Conservation (phyloP, 441 rosid genomes). For the Metrosideros polymorpha region DNA sequence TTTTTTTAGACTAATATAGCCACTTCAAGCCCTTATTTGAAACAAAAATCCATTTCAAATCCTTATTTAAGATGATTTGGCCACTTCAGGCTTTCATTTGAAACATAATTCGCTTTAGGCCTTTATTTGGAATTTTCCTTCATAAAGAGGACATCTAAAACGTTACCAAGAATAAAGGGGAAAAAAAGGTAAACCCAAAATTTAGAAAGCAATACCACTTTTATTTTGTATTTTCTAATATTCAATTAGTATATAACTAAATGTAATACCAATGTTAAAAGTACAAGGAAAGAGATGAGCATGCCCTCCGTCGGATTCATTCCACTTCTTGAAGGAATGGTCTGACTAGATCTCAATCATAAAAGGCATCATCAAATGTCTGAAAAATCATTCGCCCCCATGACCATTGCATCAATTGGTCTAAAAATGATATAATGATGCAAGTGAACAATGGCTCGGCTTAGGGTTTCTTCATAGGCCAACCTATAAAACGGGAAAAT, state of each 20-base stretch:
- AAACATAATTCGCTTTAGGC: too few species aligned
- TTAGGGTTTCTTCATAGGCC: neutral
- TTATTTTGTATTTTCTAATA: neutral
- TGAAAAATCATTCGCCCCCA: neutral
- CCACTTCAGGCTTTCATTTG: too few species aligned
- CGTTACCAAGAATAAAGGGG: neutral
- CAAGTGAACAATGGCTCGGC: neutral
- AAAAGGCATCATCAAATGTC: neutral
- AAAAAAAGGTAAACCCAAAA: neutral
- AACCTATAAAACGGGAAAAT: neutral
- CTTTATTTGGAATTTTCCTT: too few species aligned
- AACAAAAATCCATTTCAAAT: too few species aligned
- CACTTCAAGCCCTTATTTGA: too few species aligned
- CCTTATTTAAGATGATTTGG: too few species aligned
- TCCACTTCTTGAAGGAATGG: neutral
- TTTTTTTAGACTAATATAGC: too few species aligned
- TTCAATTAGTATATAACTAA: neutral
- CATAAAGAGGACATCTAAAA: neutral
- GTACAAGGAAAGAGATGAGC: neutral
- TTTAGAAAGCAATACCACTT: neutral
- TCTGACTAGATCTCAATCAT: neutral
- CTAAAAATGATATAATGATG: neutral
- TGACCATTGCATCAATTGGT: neutral
- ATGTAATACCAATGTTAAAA: neutral
- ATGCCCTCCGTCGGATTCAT: neutral